Evolutionary conservation across 2,329 filamentous ascomycete species (phyloP).

Genomic region (Cladosporium sp.): DNA sequence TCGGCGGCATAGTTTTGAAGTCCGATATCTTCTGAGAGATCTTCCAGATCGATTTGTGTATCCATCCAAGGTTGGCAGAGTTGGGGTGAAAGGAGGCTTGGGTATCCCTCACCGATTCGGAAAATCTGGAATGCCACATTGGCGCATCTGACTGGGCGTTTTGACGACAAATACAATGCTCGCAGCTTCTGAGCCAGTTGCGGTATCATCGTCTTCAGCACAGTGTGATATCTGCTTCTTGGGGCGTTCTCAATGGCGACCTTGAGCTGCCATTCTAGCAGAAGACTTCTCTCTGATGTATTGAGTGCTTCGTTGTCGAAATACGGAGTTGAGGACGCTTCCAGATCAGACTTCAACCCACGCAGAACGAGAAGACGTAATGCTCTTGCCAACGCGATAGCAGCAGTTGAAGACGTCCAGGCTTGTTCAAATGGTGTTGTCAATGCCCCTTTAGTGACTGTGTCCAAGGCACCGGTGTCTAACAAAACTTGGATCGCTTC

Average conservation of each 20-base stretch:
- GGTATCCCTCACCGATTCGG: conserved; percentile 21
- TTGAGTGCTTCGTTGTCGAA: conserved; percentile 33
- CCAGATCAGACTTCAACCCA: conserved; percentile 3
- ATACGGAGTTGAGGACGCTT: conserved; percentile 19
- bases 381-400: conserved; percentile 20
- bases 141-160: conserved; percentile 28
- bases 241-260: conserved; percentile 20
- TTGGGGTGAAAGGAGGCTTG: conserved; percentile 17
- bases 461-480: conserved; percentile 52
- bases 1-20: conserved; percentile 33
- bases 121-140: conserved; percentile 16
- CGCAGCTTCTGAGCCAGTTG: conserved; percentile 19
- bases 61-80: neutral
- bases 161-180: conserved; percentile 16
- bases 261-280: conserved; percentile 41
- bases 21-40: conserved; percentile 26
- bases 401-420: conserved; percentile 19
- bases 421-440: conserved; percentile 38
- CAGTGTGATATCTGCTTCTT: conserved; percentile 19
- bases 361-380: conserved; percentile 21
- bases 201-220: conserved; percentile 16
- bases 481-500: conserved; percentile 60
- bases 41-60: neutral
- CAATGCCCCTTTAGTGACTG: conserved; percentile 48
- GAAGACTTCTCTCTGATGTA: conserved; percentile 28